These are phyloP conservation scores for Cavenderia fasciculata DNA, from an alignment of 78 protist species.

Conservation along the genomic window DNA sequence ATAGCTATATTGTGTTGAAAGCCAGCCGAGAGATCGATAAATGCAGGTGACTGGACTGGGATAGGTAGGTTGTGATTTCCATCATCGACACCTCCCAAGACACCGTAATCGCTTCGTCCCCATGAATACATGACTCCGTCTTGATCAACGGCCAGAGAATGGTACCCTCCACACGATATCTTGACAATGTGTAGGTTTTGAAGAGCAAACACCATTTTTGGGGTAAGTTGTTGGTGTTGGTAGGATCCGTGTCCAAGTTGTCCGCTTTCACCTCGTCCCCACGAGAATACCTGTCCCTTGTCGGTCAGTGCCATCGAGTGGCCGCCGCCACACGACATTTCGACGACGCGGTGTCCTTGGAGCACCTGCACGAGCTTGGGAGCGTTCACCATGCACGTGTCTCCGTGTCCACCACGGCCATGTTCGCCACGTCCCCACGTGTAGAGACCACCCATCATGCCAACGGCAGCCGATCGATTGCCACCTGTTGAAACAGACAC, in stretches of 20 bases:
- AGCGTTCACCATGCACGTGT: background rate
- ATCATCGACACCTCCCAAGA: background rate
- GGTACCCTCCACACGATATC: slow-evolving; percentile 65
- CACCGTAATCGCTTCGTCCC: slow-evolving; percentile 28
- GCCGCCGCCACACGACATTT: slow-evolving; percentile 48
- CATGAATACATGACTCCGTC: slow-evolving; percentile 1
- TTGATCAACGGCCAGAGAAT: slow-evolving; percentile 22
- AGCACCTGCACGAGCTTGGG: slow-evolving; percentile 35
- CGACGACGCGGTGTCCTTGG: background rate
- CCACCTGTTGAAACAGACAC: background rate
- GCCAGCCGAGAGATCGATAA: slow-evolving; percentile 15
- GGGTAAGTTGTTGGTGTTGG: slow-evolving; percentile 5
- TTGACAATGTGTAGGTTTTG: background rate
- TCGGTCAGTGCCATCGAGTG: slow-evolving; percentile 56
- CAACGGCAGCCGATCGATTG: slow-evolving; percentile 15
- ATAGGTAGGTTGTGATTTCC: slow-evolving; percentile 19
- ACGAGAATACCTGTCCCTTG: slow-evolving; percentile 30
- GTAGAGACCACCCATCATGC: slow-evolving; percentile 1
- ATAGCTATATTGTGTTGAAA: slow-evolving; percentile 59
- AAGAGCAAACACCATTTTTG: slow-evolving; percentile 20
- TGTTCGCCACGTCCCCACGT: slow-evolving; percentile 72
- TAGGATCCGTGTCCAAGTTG: slow-evolving; percentile 48
- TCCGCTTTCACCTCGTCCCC: slow-evolving; percentile 50
- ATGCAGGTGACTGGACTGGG: background rate
- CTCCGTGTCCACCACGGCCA: slow-evolving; percentile 60